Percentiles rank a stretch among this genome's conserved stretches.
phyloP scores from a whole-genome alignment of 345 rosid genomes.

The Brassica rapa region DNA sequence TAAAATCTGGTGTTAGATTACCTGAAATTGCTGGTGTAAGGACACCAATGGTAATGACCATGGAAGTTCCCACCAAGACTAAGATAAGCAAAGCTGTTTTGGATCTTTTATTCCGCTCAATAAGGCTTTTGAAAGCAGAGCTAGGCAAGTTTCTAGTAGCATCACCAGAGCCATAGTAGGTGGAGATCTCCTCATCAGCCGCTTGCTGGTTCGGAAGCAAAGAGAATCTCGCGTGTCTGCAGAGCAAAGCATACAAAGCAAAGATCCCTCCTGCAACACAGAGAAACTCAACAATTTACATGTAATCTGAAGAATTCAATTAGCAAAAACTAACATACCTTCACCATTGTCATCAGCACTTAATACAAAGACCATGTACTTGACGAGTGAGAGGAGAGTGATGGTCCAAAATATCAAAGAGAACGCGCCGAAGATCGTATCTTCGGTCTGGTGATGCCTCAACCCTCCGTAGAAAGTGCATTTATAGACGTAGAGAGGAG shows the following conservation, averaged over 20 bases:
- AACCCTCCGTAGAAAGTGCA: conserved; percentile 73
- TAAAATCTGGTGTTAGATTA: conserved; percentile 31
- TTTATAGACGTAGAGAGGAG: conserved; percentile 86
- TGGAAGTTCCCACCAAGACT: conserved; percentile 70
- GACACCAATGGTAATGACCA: conserved; percentile 63
- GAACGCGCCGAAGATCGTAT: conserved; percentile 70
- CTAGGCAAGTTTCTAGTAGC: conserved; percentile 48
- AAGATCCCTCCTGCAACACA: conserved; percentile 77
- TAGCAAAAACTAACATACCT: conserved; percentile 41
- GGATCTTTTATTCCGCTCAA: conserved; percentile 62
- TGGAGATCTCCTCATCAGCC: conserved; percentile 88
- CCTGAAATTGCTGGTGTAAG: conserved; percentile 90
- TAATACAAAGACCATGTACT: conserved; percentile 65
- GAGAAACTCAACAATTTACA: conserved; percentile 29
- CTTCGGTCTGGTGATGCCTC: conserved; percentile 61
- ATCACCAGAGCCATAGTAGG: conserved; percentile 57
- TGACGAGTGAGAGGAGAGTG: conserved; percentile 71
- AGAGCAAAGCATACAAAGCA: conserved; percentile 81
- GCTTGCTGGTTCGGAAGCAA: conserved; percentile 93
- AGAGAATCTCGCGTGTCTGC: conserved; percentile 74
- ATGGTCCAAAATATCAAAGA: conserved; percentile 91
- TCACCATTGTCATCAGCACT: conserved; percentile 79
- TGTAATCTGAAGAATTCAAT: too few species aligned
- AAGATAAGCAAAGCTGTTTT: conserved; percentile 72
- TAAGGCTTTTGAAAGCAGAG: conserved; percentile 53